Percentiles rank a stretch among this genome's conserved stretches.
These are phyloP conservation scores for Claviceps digitariae DNA, from an alignment of 2,329 filamentous ascomycete species.

Conservation along the genomic window DNA sequence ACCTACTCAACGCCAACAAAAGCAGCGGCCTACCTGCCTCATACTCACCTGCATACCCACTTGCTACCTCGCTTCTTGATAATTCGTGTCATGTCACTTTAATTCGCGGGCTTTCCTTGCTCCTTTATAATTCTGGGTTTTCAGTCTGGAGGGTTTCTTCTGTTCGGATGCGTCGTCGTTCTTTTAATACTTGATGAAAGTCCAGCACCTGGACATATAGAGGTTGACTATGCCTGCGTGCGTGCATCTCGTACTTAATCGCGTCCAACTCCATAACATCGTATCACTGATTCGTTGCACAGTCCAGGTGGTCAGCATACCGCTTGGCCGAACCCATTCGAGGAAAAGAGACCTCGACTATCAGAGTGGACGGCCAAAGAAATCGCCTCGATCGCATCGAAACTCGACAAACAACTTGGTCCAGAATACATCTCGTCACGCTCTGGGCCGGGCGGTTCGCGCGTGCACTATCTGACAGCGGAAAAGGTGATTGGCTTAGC, in stretches of 20 bases:
- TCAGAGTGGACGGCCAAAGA: slow-evolving; percentile 79
- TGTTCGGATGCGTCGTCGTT: not conserved
- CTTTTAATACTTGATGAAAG: not conserved
- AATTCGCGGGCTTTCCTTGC: not conserved
- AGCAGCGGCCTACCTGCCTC: not conserved
- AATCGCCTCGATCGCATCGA: slow-evolving; percentile 74
- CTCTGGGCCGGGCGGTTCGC: slow-evolving; percentile 67
- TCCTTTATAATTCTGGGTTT: not conserved
- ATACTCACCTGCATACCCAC: not conserved
- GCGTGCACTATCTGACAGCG: slow-evolving; percentile 87
- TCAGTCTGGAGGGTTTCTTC: no score
- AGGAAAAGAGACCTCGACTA: slow-evolving; percentile 54
- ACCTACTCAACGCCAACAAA: not conserved
- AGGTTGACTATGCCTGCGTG: slow-evolving; percentile 31
- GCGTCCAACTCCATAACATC: slow-evolving; percentile 3
- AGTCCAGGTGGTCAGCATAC: slow-evolving; percentile 56
- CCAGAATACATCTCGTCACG: slow-evolving; percentile 91
- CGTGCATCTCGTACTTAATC: slow-evolving; percentile 10
- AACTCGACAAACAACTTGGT: slow-evolving; percentile 84
- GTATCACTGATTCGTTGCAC: slow-evolving; percentile 11
- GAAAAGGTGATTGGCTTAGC: slow-evolving; percentile 94
- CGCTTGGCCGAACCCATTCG: slow-evolving; percentile 62
- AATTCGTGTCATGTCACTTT: not conserved
- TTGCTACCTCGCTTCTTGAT: not conserved
- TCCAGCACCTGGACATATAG: not conserved